Base-by-base conservation (phyloP, 768 basidiomycete species). In the Rhodotorula babjevae region DNA sequence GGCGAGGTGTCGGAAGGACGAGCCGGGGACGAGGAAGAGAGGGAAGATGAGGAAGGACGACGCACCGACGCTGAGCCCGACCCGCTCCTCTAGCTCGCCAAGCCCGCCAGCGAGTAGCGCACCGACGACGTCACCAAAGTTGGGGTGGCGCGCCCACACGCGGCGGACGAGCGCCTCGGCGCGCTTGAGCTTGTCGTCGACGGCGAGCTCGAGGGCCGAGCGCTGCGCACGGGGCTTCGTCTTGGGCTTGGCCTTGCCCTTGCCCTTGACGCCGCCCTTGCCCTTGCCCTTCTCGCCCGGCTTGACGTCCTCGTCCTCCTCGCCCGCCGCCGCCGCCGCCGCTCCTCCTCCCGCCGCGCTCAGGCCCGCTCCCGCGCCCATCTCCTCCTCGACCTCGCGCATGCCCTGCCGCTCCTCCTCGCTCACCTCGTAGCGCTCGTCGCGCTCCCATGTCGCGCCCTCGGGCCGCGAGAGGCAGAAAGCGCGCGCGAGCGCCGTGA, bases 401-500 rank as follows among this genome's bases (percentile, higher is more conserved):
- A 82, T 77, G 8, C 71, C 74, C 18, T 73, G 64, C 27, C 82
- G 55, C 69, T 80, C 78, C 25, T 70, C 72, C 27, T 36, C 50
- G 23, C 62, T 62, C 15, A 77, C 73, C 62, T 73, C 73, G 25
- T 78, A 79, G 23, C 69, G 44, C 44, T 46, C 75, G n/a, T 49
- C 49, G 2, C 29, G 31, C 19, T 14, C 31, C 42, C 16, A 33
- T 27, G 58, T 60, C 25, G 8, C 57, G 18, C 25, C n/a, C 4
- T 50, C 21, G 3, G 68, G 70, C 1, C 62, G 60, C 31, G 86
- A 59, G 70, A 94, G 82, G 29, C 88, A 89, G 75, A 90, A 85
- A 1, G 92, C 89, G 61, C 91, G 84, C 44, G 92, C 89, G 33
- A 95, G 83, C 19, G 91, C 89, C 33, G 87, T 87, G 61, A 93